Percentiles rank a stretch among this genome's conserved stretches.
phyloP scores from a whole-genome alignment of 345 rosid species.

The Angophora floribunda region DNA sequence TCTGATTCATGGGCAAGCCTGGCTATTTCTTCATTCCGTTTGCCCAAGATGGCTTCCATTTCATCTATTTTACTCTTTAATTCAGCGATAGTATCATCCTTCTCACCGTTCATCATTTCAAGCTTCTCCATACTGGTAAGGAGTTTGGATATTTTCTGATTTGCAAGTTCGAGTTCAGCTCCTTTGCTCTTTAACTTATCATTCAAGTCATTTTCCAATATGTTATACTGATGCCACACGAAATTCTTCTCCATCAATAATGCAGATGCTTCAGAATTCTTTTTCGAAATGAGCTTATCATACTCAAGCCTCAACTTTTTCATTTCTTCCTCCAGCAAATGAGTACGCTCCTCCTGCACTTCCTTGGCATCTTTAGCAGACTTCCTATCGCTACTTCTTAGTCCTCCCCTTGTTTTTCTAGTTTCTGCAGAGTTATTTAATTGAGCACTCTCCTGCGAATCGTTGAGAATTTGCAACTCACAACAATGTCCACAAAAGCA shows the following conservation, averaged over 20 bases:
- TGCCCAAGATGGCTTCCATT: conserved; percentile 40
- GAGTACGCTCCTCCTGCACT: neutral
- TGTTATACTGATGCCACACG: conserved; percentile 61
- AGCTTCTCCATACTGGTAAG: conserved; percentile 45
- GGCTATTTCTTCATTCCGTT: conserved; percentile 27
- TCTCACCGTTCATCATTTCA: conserved; percentile 41
- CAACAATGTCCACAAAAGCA: neutral
- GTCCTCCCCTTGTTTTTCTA: neutral
- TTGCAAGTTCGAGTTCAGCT: conserved; percentile 45
- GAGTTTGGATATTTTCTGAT: conserved; percentile 44
- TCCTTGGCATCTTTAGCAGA: neutral
- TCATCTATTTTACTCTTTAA: conserved; percentile 34
- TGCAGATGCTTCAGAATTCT: conserved; percentile 36
- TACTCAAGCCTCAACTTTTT: conserved; percentile 42
- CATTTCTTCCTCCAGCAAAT: conserved; percentile 23
- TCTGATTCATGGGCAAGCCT: conserved; percentile 45
- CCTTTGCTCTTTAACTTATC: conserved; percentile 43
- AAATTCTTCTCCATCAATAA: conserved; percentile 57
- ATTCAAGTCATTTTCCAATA: conserved; percentile 35
- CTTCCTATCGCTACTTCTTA: neutral
- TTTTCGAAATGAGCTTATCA: conserved; percentile 50
- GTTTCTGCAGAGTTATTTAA: neutral
- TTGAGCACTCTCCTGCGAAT: conserved; percentile 10
- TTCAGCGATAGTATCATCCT: conserved; percentile 45
- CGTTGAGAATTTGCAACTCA: neutral